Conservation (phyloP, 1,139 yeast species). For the Debaryomyces subglobosus region DNA sequence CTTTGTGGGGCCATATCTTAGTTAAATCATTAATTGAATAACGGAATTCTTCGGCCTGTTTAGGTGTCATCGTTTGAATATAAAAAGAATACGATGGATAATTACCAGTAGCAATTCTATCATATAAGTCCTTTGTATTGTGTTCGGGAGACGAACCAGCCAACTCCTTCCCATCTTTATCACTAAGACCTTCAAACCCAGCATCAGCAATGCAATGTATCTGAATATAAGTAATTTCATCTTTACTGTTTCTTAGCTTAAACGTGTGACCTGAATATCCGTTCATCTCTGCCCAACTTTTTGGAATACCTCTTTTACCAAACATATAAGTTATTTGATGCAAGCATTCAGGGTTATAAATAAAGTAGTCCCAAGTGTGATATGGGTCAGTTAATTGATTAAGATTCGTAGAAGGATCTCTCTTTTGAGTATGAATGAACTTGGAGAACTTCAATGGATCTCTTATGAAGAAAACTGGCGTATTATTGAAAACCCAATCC, state of each 20-base stretch:
- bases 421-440: conserved; percentile 68
- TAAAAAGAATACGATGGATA: conserved; percentile 67
- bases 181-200: conserved; percentile 59
- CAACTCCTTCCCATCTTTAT: conserved; percentile 58
- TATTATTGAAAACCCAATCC: conserved; percentile 66
- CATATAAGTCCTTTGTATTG: conserved; percentile 59
- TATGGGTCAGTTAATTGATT: conserved; percentile 48
- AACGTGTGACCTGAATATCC: conserved; percentile 80
- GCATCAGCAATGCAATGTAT: conserved; percentile 65
- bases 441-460: conserved; percentile 63
- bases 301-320: conserved; percentile 76
- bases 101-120: conserved; percentile 60
- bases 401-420: conserved; percentile 57
- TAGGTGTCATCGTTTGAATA: conserved; percentile 73
- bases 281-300: conserved; percentile 64
- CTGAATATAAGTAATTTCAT: conserved; percentile 68
- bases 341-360: conserved; percentile 62
- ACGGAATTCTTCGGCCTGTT: conserved; percentile 62
- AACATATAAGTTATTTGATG: conserved; percentile 68
- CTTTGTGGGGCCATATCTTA: conserved; percentile 61
- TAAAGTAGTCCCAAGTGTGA: conserved; percentile 70
- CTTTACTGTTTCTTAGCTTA: conserved; percentile 68
- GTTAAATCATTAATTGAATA: conserved; percentile 71
- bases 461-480: conserved; percentile 60
- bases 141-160: conserved; percentile 67